Percentiles rank a stretch among this genome's conserved stretches.
phyloP scores from a whole-genome alignment of 2,329 filamentous ascomycete genomes.

The Fonsecaea nubica region DNA sequence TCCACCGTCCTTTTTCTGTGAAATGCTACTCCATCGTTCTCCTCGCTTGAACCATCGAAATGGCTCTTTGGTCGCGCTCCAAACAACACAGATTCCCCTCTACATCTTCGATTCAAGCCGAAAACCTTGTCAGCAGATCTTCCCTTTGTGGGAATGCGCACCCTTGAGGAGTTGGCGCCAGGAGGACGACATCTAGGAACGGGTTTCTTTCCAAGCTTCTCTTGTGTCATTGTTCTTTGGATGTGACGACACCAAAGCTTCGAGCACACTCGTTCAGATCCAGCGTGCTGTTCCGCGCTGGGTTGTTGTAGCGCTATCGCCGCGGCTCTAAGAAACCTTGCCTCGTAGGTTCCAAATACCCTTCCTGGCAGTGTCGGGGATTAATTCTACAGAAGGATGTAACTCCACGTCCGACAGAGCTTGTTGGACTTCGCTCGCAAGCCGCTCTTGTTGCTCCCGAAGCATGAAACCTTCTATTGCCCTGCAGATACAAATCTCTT shows the following conservation, averaged over 20 bases:
- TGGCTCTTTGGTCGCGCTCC: not conserved
- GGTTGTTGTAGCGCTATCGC: not conserved
- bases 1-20: conserved; percentile 8
- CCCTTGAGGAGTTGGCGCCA: not conserved
- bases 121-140: conserved; percentile 3
- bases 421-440: conserved; percentile 19
- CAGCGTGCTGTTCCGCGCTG: not conserved
- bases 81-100: not conserved
- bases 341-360: conserved; percentile 24
- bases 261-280: not conserved
- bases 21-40: conserved; percentile 9
- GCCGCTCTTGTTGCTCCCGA: conserved; percentile 24
- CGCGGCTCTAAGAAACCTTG: not conserved
- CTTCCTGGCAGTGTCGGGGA: conserved; percentile 9
- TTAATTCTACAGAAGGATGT: conserved; percentile 9
- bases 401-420: conserved; percentile 25
- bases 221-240: not conserved
- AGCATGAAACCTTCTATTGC: conserved; percentile 27
- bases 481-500: conserved; percentile 32
- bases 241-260: not conserved
- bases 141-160: conserved; percentile 8
- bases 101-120: conserved; percentile 3
- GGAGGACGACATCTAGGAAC: not conserved
- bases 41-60: not conserved
- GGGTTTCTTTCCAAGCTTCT: not conserved